Evolutionary conservation across 768 basidiomycete species (phyloP).

Genomic region (Vishniacozyma victoriae): DNA sequence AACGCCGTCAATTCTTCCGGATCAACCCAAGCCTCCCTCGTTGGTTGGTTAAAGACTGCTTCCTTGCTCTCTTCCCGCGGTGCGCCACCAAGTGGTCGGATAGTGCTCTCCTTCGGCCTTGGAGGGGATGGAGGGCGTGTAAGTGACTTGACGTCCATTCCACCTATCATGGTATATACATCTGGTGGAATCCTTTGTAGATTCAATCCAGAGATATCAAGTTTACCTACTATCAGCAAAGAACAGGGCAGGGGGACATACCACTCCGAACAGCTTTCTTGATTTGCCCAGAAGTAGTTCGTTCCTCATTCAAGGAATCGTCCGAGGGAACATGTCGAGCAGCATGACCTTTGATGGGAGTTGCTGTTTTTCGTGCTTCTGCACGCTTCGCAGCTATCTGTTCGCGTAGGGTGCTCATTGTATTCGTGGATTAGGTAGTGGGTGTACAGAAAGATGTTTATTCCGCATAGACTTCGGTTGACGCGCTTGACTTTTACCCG

Average conservation of each 20-base stretch:
- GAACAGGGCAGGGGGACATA: conserved; percentile 2
- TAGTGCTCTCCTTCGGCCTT: not conserved
- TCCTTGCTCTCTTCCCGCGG: not conserved
- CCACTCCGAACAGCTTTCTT: conserved; percentile 25
- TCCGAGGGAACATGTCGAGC: not conserved
- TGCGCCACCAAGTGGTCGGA: not conserved
- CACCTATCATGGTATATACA: conserved; percentile 28
- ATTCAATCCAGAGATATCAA: conserved; percentile 25
- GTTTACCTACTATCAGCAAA: conserved; percentile 22
- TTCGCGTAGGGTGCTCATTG: conserved; percentile 13
- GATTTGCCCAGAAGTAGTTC: conserved; percentile 19
- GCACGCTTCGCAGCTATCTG: conserved; percentile 39
- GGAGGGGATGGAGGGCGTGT: conserved; percentile 19
- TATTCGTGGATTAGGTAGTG: not conserved
- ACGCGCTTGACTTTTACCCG: too few species aligned
- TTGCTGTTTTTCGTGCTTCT: conserved; percentile 16
- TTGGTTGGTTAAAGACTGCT: conserved; percentile 7
- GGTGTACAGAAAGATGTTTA: too few species aligned
- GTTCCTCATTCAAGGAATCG: conserved; percentile 19
- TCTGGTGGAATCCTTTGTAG: conserved; percentile 20
- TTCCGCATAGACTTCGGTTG: too few species aligned
- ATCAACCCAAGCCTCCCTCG: conserved; percentile 24
- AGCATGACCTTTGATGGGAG: conserved; percentile 3
- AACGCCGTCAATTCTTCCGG: conserved; percentile 34
- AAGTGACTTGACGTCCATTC: conserved; percentile 19